These are phyloP conservation scores for Monosporascus sp. DNA, from an alignment of 2,329 filamentous ascomycete genomes.

Conservation along the genomic window DNA sequence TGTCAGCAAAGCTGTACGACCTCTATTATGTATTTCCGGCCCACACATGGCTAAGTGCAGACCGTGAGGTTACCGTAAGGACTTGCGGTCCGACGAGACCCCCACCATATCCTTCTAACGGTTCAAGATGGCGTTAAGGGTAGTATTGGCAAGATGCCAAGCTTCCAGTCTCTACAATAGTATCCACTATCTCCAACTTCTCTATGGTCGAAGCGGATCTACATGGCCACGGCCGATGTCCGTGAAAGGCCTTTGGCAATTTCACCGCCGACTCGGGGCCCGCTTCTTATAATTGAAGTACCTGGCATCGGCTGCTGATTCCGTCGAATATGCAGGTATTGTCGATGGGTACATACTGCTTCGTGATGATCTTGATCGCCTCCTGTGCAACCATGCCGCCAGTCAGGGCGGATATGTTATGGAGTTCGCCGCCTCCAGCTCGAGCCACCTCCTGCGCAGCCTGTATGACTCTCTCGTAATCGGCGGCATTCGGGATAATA, in stretches of 20 bases:
- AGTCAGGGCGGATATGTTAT: slow-evolving; percentile 82
- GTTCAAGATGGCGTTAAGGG: slow-evolving; percentile 20
- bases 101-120: slow-evolving; percentile 15
- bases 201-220: slow-evolving; percentile 27
- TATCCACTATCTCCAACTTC: slow-evolving; percentile 23
- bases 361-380: slow-evolving; percentile 81
- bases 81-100: slow-evolving; percentile 31
- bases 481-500: slow-evolving; percentile 41
- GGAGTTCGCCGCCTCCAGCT: slow-evolving; percentile 77
- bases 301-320: slow-evolving; percentile 56
- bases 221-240: slow-evolving; percentile 18
- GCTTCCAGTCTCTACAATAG: slow-evolving; percentile 18
- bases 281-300: slow-evolving; percentile 45
- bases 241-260: slow-evolving; percentile 6
- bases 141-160: slow-evolving; percentile 25
- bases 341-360: slow-evolving; percentile 67
- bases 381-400: slow-evolving; percentile 97
- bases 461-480: slow-evolving; percentile 45
- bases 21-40: slow-evolving; percentile 4
- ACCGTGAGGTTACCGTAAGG: slow-evolving; percentile 26
- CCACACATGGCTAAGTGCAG: slow-evolving; percentile 14
- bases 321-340: slow-evolving; percentile 69
- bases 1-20: slow-evolving; percentile 11
- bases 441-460: slow-evolving; percentile 65
- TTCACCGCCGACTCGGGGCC: slow-evolving; percentile 9